Conservation (phyloP, 176 grass and related monocot species). For the Cenchrus americanus region DNA sequence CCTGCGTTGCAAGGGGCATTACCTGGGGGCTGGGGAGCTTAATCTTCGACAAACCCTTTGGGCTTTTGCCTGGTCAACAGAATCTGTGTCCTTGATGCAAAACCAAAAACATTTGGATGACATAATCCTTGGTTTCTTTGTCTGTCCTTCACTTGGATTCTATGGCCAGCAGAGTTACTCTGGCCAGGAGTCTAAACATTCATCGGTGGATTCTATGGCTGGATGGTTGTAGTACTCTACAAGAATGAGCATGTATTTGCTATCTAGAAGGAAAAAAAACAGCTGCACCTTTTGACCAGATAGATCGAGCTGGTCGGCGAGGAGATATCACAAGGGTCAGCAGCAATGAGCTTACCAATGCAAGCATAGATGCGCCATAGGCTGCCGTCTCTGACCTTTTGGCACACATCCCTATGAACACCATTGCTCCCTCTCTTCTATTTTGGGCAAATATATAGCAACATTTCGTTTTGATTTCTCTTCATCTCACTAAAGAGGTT, state of each 20-base stretch:
- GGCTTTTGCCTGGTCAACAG: neutral
- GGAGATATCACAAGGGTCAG: neutral
- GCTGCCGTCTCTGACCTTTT: conserved; percentile 34
- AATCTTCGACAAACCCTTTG: conserved; percentile 1
- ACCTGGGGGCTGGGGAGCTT: neutral
- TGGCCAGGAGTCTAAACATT: neutral
- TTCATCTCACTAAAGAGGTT: neutral
- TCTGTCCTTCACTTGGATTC: neutral
- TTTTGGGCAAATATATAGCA: neutral
- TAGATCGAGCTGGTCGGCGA: neutral
- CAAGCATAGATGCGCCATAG: neutral
- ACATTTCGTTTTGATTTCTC: neutral
- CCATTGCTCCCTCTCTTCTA: neutral
- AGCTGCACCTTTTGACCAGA: neutral
- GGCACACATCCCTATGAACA: conserved; percentile 13
- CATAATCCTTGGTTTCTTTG: neutral
- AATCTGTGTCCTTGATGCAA: conserved; percentile 29
- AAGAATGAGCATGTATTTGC: neutral
- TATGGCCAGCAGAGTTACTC: neutral
- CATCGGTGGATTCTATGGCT: neutral
- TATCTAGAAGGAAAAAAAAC: neutral
- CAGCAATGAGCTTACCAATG: conserved; percentile 18
- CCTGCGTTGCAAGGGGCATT: neutral
- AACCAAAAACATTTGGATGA: neutral
- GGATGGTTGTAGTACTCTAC: neutral